Conservation (phyloP, 345 rosid species). For the Citrus inodora region DNA sequence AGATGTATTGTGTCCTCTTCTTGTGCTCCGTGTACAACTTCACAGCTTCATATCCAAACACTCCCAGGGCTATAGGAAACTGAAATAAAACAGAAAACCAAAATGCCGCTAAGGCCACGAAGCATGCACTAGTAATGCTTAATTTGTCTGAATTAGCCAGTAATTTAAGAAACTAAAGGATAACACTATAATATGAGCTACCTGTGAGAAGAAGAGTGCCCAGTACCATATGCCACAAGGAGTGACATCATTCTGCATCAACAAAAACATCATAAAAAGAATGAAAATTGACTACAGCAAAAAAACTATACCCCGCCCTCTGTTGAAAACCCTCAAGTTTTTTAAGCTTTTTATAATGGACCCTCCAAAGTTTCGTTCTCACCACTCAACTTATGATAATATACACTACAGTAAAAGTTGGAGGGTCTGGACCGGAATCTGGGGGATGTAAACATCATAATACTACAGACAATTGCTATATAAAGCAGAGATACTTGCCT, state of each 20-base stretch:
- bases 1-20: constrained; percentile 58
- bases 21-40: constrained; percentile 56
- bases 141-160: not conserved
- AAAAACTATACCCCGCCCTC: not conserved
- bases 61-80: constrained; percentile 61
- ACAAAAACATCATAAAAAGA: not conserved
- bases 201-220: constrained; percentile 83
- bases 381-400: not conserved
- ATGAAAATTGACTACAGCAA: not conserved
- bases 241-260: constrained; percentile 62
- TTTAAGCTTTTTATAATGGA: no score
- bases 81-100: constrained; percentile 19
- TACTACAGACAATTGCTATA: not conserved
- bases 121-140: not conserved
- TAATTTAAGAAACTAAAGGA: not conserved
- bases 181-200: constrained; percentile 6
- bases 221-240: constrained; percentile 74
- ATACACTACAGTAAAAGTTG: not conserved
- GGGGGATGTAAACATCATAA: not conserved
- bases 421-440: not conserved
- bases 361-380: not conserved
- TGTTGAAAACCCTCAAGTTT: not conserved
- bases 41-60: constrained; percentile 71
- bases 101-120: not conserved
- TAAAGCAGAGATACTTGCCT: constrained; percentile 35